Evolutionary conservation across 441 rosid species (phyloP), one percentile per base, ranked within the genome.

Genomic region (Brassica hybrid): DNA sequence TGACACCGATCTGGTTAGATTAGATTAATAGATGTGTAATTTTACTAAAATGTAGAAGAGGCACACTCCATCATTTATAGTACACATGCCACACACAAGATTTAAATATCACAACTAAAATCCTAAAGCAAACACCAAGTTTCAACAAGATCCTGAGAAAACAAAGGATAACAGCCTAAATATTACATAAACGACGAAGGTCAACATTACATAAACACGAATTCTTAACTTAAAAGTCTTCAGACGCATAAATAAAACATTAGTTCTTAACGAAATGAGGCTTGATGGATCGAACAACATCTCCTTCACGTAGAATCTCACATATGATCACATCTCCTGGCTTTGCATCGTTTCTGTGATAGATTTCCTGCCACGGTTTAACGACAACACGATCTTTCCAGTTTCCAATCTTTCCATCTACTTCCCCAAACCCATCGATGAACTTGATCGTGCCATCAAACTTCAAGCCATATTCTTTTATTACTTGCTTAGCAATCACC

Each of bases 381-480:
- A 72, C 27, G 54, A 57, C 80, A 2, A 65, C 14, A 8, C 80
- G 72, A 58, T 77, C 81, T 6, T 14, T 66, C 73, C 68, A 65
- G 0, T 4, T 3, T 9, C 67, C 63, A 41, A 77, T 10, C 1
- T 32, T 77, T 1, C 19, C 57, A 21, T n/a, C 5, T 30, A 66
- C 1, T 18, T n/a, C 43, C 6, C 80, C 76, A 59, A 65, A 71
- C 1, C 1, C 7, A 50, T 71, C 80, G 19, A 71, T 45, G 56
- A 71, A 6, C 0, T 32, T 58, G 54, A 77, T 21, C 1, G 54
- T 65, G 10, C 57, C 5, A 12, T n/a, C 70, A 67, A 78, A 78
- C 9, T 41, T 27, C 12, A 78, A 25, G 0, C 0, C 36, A 36
- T 50, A 60, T 43, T 78, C 74, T 25, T 12, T 66, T 36, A 67